A percentile compares a stretch with the other conserved stretches of the same genome.
phyloP scores from a whole-genome alignment of 495 filamentous ascomycete genomes.

The Trichoderma erinaceum region DNA sequence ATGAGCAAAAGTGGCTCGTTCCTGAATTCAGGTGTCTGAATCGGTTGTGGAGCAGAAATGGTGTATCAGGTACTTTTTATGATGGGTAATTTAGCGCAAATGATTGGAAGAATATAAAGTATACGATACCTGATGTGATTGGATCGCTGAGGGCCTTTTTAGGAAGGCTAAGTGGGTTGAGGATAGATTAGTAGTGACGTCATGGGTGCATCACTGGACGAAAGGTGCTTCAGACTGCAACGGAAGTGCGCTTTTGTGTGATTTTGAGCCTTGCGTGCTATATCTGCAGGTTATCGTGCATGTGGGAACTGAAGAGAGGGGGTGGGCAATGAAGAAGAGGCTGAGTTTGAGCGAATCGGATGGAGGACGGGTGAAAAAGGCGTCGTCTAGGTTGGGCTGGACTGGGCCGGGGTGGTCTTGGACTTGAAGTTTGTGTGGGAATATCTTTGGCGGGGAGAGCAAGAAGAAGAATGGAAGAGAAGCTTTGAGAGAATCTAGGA shows the following conservation, averaged over 20 bases:
- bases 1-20: background rate
- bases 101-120: too few species aligned
- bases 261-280: background rate
- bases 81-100: too few species aligned
- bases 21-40: background rate
- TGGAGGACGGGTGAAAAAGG: background rate
- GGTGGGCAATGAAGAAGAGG: background rate
- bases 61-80: background rate
- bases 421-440: background rate
- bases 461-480: background rate
- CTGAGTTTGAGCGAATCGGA: background rate
- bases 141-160: background rate
- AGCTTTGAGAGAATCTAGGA: too few species aligned
- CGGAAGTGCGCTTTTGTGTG: background rate
- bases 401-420: background rate
- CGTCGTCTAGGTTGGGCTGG: background rate
- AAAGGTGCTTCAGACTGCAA: background rate
- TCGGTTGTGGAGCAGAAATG: background rate
- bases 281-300: background rate
- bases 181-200: background rate
- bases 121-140: too few species aligned
- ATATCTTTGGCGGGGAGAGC: background rate
- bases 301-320: background rate
- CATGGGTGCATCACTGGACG: background rate
- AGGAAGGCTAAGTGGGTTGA: background rate